phyloP scores from a whole-genome alignment of 2,329 filamentous ascomycete genomes.

The Paecilomyces sp. region DNA sequence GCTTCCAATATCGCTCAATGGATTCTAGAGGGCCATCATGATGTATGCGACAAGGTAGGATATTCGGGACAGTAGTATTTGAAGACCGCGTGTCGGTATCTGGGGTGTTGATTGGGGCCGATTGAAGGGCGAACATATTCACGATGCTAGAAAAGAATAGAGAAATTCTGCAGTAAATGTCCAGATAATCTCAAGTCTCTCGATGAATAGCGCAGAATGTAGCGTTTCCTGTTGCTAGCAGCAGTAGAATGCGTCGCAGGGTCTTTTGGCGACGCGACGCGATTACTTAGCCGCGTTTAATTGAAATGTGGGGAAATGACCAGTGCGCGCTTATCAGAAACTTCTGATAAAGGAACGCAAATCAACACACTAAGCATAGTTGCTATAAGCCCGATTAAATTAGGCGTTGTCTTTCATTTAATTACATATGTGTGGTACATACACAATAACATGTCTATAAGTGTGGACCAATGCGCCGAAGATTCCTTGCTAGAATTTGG shows the following conservation, averaged over 20 bases:
- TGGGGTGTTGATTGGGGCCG: constrained; percentile 14
- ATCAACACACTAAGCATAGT: background rate
- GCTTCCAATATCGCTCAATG: constrained; percentile 63
- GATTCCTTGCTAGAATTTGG: background rate
- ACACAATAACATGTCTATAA: background rate
- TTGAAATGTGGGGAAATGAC: background rate
- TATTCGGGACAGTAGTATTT: constrained; percentile 52
- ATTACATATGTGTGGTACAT: background rate
- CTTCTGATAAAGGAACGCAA: background rate
- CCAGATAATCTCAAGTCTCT: background rate
- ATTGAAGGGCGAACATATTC: constrained; percentile 30
- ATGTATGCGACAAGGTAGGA: constrained; percentile 74
- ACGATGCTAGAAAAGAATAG: background rate
- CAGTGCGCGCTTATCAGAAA: background rate
- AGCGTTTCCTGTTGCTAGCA: background rate
- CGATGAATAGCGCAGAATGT: background rate
- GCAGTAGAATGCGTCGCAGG: background rate
- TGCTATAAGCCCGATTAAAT: background rate
- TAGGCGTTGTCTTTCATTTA: background rate
- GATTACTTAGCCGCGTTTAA: background rate
- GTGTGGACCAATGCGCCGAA: background rate
- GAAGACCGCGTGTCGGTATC: constrained; percentile 11
- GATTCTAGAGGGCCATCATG: constrained; percentile 66
- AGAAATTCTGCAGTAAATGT: background rate
- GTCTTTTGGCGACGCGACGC: background rate